phyloP scores from a whole-genome alignment of 1,284 basidiomycete species.

The Trametes polyzona region DNA sequence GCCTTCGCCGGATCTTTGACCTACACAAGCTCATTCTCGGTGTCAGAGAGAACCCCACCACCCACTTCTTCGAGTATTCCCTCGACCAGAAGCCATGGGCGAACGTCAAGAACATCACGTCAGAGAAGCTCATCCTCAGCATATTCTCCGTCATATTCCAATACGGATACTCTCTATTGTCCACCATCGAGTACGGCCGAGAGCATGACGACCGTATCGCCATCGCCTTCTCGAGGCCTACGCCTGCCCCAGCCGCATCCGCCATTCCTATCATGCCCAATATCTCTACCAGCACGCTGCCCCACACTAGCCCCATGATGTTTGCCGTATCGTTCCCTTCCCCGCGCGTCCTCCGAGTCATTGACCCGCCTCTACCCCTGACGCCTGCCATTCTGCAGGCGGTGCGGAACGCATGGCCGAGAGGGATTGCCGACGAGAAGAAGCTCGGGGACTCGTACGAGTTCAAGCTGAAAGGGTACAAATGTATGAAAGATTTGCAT shows the following conservation, averaged over 20 bases:
- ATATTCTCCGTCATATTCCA: constrained; percentile 65
- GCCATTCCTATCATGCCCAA: constrained; percentile 33
- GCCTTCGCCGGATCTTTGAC: constrained; percentile 60
- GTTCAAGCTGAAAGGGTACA: constrained; percentile 81
- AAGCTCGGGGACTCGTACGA: constrained; percentile 74
- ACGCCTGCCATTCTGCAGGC: constrained; percentile 80
- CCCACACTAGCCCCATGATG: constrained; percentile 43
- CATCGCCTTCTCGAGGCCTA: constrained; percentile 65
- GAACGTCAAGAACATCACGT: constrained; percentile 61
- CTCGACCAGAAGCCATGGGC: constrained; percentile 74
- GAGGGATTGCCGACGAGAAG: constrained; percentile 76
- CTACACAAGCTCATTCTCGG: constrained; percentile 45
- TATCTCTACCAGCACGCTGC: constrained; percentile 28
- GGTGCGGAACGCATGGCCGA: constrained; percentile 77
- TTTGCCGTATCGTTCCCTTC: constrained; percentile 79
- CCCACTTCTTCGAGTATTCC: constrained; percentile 66
- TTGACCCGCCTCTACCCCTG: constrained; percentile 70
- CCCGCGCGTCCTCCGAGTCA: constrained; percentile 67
- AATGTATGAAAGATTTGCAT: constrained; percentile 52
- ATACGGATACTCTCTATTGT: constrained; percentile 65
- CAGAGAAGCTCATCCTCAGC: constrained; percentile 72
- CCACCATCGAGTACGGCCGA: constrained; percentile 75
- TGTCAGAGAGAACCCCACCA: constrained; percentile 59
- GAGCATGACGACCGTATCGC: constrained; percentile 74
- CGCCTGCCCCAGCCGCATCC: constrained; percentile 36